These are phyloP conservation scores for Apiospora marii DNA, from an alignment of 2,329 filamentous ascomycete genomes.

Conservation along the genomic window DNA sequence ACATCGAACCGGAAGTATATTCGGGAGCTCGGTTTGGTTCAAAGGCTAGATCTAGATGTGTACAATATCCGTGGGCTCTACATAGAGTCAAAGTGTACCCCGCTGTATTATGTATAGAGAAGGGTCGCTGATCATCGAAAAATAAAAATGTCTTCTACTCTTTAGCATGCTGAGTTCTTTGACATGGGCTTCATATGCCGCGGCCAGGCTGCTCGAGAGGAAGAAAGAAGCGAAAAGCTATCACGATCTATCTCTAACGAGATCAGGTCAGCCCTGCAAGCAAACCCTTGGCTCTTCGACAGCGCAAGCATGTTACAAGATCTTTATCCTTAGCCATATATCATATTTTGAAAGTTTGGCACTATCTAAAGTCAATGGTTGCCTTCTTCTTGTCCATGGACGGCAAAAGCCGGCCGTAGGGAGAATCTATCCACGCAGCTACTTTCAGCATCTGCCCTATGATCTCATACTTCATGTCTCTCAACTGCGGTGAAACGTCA, in stretches of 20 bases:
- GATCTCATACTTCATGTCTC: conserved; percentile 11
- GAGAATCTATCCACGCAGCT: neutral
- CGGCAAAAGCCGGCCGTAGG: neutral
- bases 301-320: too few species aligned
- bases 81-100: neutral
- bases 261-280: neutral
- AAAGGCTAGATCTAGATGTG: neutral
- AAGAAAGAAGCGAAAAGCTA: too few species aligned
- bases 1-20: neutral
- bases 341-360: too few species aligned
- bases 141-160: neutral
- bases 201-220: too few species aligned
- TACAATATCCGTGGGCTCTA: neutral
- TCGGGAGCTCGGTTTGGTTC: neutral
- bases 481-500: neutral
- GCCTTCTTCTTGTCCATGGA: too few species aligned
- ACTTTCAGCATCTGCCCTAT: neutral
- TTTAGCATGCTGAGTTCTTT: too few species aligned
- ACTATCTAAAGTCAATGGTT: too few species aligned
- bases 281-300: neutral
- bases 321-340: too few species aligned
- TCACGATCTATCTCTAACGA: neutral
- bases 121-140: neutral
- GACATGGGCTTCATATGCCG: too few species aligned
- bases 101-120: neutral